phyloP scores from a whole-genome alignment of 192 early-diverging fungal species.

The Thoreauomyces humboldtii region DNA sequence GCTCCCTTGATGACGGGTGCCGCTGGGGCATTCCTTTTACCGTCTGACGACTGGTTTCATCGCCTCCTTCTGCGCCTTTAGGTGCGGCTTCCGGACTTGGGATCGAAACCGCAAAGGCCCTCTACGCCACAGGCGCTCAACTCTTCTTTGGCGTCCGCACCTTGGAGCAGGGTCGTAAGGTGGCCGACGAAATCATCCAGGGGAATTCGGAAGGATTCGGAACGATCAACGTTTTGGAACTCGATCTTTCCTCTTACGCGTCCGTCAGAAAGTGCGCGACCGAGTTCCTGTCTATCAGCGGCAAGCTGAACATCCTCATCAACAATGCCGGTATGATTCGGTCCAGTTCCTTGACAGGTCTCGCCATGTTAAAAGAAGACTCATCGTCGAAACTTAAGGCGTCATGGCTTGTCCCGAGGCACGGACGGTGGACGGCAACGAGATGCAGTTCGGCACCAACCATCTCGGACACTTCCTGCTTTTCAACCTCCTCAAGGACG shows the following conservation, averaged over 20 bases:
- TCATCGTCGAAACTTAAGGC: conserved; percentile 16
- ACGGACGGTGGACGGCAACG: conserved; percentile 46
- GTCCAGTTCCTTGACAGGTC: neutral
- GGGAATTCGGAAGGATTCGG: conserved; percentile 5
- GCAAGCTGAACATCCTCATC: conserved; percentile 28
- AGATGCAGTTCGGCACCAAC: conserved; percentile 55
- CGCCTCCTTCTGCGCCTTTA: neutral
- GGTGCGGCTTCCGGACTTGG: neutral
- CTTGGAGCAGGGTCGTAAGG: conserved; percentile 17
- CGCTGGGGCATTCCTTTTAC: neutral
- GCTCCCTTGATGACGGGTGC: conserved; percentile 13
- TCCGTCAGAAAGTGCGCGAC: conserved; percentile 35
- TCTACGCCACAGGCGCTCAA: neutral
- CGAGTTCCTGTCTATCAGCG: conserved; percentile 14
- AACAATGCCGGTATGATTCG: conserved; percentile 22
- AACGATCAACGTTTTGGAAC: conserved; percentile 17
- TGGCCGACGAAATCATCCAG: conserved; percentile 20
- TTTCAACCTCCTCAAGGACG: conserved; percentile 15
- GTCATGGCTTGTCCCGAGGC: conserved; percentile 49
- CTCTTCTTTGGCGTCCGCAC: neutral
- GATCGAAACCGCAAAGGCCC: neutral
- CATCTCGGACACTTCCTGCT: conserved; percentile 47
- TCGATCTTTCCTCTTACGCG: conserved; percentile 28
- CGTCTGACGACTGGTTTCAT: neutral
- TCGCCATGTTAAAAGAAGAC: neutral